A percentile compares a stretch with the other conserved stretches of the same genome.
phyloP scores from a whole-genome alignment of 768 basidiomycete genomes.

The Hysterangium stoloniferum region DNA sequence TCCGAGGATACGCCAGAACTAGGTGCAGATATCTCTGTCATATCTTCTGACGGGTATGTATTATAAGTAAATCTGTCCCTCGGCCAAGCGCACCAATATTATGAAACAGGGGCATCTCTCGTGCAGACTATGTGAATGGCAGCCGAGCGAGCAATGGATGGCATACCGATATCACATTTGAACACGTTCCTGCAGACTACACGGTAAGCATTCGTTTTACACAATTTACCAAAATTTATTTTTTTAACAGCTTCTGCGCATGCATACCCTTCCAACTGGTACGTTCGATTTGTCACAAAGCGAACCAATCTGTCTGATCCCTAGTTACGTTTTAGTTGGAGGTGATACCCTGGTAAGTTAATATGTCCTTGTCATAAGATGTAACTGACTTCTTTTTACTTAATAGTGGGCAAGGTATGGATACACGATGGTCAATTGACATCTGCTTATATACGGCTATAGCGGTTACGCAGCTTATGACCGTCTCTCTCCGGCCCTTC shows the following conservation, averaged over 20 bases:
- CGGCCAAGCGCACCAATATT: neutral
- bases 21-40: conserved; percentile 46
- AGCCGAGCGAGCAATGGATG: conserved; percentile 35
- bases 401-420: conserved; percentile 15
- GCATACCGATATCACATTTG: conserved; percentile 58
- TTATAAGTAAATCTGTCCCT: neutral
- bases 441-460: neutral
- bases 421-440: neutral
- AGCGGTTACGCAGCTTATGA: conserved; percentile 57
- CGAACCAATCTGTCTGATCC: conserved; percentile 7
- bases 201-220: conserved; percentile 26
- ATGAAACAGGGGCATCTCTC: conserved; percentile 30
- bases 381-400: neutral
- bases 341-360: conserved; percentile 35
- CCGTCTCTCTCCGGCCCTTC: conserved; percentile 46
- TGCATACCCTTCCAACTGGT: conserved; percentile 24
- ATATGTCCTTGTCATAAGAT: conserved; percentile 15
- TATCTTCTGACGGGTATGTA: conserved; percentile 36
- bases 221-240: neutral
- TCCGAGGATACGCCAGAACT: conserved; percentile 42
- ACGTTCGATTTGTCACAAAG: neutral
- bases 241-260: conserved; percentile 29
- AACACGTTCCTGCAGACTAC: conserved; percentile 52
- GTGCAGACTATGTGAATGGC: conserved; percentile 24
- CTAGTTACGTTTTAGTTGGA: conserved; percentile 15